phyloP scores from a whole-genome alignment of 208 protist genomes.

The Leishmania major region DNA sequence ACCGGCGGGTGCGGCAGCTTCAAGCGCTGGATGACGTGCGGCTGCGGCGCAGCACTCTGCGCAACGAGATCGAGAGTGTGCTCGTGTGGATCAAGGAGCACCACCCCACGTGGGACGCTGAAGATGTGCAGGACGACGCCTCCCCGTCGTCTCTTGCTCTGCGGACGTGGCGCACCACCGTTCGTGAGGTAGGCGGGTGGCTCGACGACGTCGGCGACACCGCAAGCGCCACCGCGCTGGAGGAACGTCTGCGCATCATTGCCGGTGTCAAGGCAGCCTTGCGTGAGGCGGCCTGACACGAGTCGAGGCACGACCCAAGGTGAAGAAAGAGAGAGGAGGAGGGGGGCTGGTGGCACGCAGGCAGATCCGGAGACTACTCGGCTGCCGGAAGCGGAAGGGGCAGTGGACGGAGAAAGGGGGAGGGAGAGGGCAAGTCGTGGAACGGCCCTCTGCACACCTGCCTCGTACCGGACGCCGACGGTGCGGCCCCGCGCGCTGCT shows the following conservation, averaged over 20 bases:
- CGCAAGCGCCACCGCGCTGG: constrained; percentile 41
- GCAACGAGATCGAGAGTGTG: constrained; percentile 69
- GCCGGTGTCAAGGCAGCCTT: constrained; percentile 7
- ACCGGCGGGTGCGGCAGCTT: constrained; percentile 39
- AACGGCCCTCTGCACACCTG: no score
- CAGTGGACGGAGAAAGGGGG: not conserved
- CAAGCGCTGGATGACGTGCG: constrained; percentile 54
- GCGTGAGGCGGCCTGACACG: not conserved
- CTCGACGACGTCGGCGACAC: constrained; percentile 53
- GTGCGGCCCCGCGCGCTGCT: not conserved
- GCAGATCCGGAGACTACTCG: not conserved
- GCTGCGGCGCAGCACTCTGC: constrained; percentile 47
- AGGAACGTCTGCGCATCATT: constrained; percentile 13
- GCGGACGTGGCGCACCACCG: constrained; percentile 37
- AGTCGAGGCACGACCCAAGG: not conserved
- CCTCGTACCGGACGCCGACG: no score
- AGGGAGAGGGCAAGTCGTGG: no score
- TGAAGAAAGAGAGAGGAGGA: not conserved
- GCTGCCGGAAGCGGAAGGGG: no score
- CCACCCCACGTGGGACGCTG: constrained; percentile 37
- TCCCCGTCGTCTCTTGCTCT: not conserved
- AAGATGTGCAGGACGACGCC: not conserved
- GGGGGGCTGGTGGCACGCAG: not conserved
- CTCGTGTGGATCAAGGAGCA: constrained; percentile 56
- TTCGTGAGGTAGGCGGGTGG: constrained; percentile 50